Evolutionary conservation across 176 grass and related monocot species (phyloP).

Genomic region (Avena atlantica): DNA sequence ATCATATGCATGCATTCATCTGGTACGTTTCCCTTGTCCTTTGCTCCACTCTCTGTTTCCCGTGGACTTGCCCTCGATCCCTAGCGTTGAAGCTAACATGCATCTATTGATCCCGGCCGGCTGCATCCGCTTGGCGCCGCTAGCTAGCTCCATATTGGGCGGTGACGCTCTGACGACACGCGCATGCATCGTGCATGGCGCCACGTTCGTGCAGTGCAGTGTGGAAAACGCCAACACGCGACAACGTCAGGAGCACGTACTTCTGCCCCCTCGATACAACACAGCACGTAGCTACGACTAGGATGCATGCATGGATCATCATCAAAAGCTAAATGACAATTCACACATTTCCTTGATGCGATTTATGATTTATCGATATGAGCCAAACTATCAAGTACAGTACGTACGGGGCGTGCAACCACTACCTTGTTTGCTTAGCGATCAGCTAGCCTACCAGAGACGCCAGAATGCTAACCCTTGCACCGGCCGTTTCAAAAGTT

Average conservation of each 20-base stretch:
- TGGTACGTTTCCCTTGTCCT: too few relatives aligned
- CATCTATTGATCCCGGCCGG: background rate
- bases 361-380: too few relatives aligned
- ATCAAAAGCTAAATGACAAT: background rate
- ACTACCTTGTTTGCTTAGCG: background rate
- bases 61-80: background rate
- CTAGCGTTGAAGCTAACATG: background rate
- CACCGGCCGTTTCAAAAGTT: too few relatives aligned
- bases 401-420: background rate
- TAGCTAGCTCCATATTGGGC: background rate
- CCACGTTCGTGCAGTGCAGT: background rate
- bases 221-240: background rate
- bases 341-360: background rate
- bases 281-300: too few relatives aligned
- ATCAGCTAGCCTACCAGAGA: background rate
- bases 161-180: background rate
- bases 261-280: too few relatives aligned
- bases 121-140: conserved; percentile 5
- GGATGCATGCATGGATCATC: background rate
- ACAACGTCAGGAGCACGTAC: conserved; percentile 8
- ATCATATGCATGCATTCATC: too few relatives aligned
- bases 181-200: background rate
- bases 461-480: too few relatives aligned
- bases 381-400: too few relatives aligned
- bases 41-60: background rate